These are phyloP conservation scores for Spathaspora girioi DNA, from an alignment of 805 yeast genomes.

Conservation along the genomic window DNA sequence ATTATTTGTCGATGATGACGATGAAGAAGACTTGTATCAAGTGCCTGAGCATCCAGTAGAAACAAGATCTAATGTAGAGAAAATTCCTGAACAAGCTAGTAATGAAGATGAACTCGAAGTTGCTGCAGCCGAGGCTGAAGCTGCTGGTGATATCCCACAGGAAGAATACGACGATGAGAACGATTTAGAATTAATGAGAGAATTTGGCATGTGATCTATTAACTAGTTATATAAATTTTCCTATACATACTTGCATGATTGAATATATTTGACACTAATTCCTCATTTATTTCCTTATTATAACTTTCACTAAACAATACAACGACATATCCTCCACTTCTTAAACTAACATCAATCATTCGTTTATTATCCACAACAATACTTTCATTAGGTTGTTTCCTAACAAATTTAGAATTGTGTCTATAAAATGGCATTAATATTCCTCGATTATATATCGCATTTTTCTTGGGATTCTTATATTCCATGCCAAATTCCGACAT, in stretches of 20 bases:
- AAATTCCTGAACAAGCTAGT: neutral
- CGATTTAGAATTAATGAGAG: constrained; percentile 36
- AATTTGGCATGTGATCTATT: constrained; percentile 25
- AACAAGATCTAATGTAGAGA: neutral
- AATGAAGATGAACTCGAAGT: constrained; percentile 14
- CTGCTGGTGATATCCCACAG: neutral
- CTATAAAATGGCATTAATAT: constrained; percentile 51
- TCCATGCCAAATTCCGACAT: constrained; percentile 51
- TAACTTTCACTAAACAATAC: constrained; percentile 38
- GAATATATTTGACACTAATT: constrained; percentile 42
- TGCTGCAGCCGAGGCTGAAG: neutral
- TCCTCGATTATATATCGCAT: constrained; percentile 43
- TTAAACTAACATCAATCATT: constrained; percentile 41
- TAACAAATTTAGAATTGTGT: constrained; percentile 40
- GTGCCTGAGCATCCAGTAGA: neutral
- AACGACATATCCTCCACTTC: constrained; percentile 52
- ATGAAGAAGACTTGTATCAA: constrained; percentile 5
- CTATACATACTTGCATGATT: constrained; percentile 47
- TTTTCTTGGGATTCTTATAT: constrained; percentile 28
- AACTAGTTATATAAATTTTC: constrained; percentile 34
- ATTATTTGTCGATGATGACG: constrained; percentile 27
- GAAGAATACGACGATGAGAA: constrained; percentile 18
- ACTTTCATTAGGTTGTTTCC: constrained; percentile 19
- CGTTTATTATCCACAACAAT: constrained; percentile 6
- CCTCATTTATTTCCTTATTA: constrained; percentile 22